phyloP scores from a whole-genome alignment of 768 basidiomycete genomes.

The Suillus discolor region DNA sequence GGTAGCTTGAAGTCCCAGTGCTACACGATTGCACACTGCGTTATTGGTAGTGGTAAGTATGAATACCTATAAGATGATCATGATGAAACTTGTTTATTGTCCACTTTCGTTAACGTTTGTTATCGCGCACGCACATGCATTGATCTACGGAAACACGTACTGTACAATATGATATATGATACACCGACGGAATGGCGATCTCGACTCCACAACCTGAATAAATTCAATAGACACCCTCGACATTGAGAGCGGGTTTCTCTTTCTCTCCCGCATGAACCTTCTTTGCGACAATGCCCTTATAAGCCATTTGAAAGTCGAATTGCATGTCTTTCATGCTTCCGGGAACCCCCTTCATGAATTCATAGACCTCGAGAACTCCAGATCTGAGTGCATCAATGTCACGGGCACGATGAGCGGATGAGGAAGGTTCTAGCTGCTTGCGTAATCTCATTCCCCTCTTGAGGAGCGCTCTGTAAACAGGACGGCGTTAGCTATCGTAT shows the following conservation, averaged over 20 bases:
- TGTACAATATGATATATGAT: neutral
- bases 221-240: slow-evolving; percentile 22
- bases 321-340: slow-evolving; percentile 19
- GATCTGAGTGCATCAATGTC: slow-evolving; percentile 30
- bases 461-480: slow-evolving; percentile 24
- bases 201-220: neutral
- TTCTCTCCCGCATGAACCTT: neutral
- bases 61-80: too few species aligned
- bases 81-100: neutral
- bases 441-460: slow-evolving; percentile 31
- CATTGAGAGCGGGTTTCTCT: slow-evolving; percentile 27
- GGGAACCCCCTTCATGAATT: slow-evolving; percentile 31
- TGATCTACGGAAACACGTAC: neutral
- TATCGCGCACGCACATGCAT: neutral
- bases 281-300: slow-evolving; percentile 35
- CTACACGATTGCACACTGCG: too few species aligned
- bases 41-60: too few species aligned
- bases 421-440: slow-evolving; percentile 33
- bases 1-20: too few species aligned
- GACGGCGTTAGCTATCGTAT: slow-evolving; percentile 1
- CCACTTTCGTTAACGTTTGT: neutral
- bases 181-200: neutral
- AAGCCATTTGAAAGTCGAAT: slow-evolving; percentile 31
- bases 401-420: slow-evolving; percentile 28
- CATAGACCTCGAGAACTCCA: slow-evolving; percentile 28